Base-by-base conservation (phyloP, 768 basidiomycete genomes). In the Sarcomyxa edulis region DNA sequence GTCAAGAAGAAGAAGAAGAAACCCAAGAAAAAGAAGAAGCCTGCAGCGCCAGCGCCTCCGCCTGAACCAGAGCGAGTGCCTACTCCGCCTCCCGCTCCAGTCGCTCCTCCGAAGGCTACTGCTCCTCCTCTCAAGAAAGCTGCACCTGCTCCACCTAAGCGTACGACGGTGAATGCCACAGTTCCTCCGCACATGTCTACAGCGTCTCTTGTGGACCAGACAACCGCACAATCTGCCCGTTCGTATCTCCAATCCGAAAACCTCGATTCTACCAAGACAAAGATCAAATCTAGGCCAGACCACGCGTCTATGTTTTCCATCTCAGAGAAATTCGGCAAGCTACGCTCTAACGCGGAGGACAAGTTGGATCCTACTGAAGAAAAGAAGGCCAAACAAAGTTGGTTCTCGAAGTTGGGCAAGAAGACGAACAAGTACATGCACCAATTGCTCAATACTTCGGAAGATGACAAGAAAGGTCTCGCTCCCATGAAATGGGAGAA, bases 401-500 rank as follows among this genome's bases (percentile, higher is more conserved):
- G 74, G 73, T 79, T 81, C 55, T 59, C 65, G 10, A 74, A 64
- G 36, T 52, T 85, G 27, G 62, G 68, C 39, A 82, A 78, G 61
- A 85, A 73, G 58, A 71, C 81, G 4, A 64, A 60, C 22, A 62
- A 53, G 14, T 66, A 68, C 31, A 78, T 87, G 80, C 76, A 80
- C 33, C 80, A 83, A 54, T 58, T 89, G 6, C 52, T 89, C 41
- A 64, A 66, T 27, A 74, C 75, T 6, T 59, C 69, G 24, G 68
- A 74, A 20, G 76, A 78, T 38, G 71, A 76, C 34, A 76, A 68
- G 41, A 62, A 69, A 42, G 80, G 78, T 5, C 53, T 65, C 35
- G 61, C 69, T 16, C 54, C 74, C 15, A 77, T 91, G 80, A 81
- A 81, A 44, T 89, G 88, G 88, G 83, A 89, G 24, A 63, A 75